Percentiles rank a stretch among this genome's conserved stretches.
These are phyloP conservation scores for Stereocaulon alpinum DNA, from an alignment of 495 filamentous ascomycete species.

Conservation along the genomic window DNA sequence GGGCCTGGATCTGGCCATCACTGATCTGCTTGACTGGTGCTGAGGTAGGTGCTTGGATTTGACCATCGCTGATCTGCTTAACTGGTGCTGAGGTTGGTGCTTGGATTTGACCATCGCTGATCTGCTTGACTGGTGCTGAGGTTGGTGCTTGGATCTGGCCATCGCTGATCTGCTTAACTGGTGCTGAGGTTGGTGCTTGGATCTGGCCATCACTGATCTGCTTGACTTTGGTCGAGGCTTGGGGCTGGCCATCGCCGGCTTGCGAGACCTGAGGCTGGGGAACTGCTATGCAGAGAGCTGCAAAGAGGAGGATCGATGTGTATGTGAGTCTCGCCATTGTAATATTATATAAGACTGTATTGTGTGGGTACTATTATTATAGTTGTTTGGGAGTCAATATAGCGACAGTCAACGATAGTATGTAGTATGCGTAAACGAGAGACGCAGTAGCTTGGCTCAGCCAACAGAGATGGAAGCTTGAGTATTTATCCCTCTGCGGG, in stretches of 20 bases:
- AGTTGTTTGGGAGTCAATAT: neutral
- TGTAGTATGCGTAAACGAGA: neutral
- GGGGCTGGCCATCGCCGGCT: no score
- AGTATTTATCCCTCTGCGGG: no score
- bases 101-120: neutral
- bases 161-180: neutral
- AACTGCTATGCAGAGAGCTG: neutral
- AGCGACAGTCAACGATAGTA: conserved; percentile 1
- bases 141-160: neutral
- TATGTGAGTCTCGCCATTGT: neutral
- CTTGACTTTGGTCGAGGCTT: neutral
- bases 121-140: neutral
- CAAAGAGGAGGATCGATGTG: neutral
- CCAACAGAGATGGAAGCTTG: no score
- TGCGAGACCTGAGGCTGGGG: neutral
- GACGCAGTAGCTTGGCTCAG: no score
- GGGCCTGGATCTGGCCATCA: neutral
- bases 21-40: neutral
- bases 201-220: conserved; percentile 7
- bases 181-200: neutral
- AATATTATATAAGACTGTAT: neutral
- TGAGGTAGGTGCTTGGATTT: neutral
- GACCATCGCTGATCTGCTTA: neutral
- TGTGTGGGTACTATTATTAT: neutral
- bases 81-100: neutral